Evolutionary conservation across 176 grass and related monocot species (phyloP), one percentile per base, ranked within the genome.

Genomic region (Carex parvula): DNA sequence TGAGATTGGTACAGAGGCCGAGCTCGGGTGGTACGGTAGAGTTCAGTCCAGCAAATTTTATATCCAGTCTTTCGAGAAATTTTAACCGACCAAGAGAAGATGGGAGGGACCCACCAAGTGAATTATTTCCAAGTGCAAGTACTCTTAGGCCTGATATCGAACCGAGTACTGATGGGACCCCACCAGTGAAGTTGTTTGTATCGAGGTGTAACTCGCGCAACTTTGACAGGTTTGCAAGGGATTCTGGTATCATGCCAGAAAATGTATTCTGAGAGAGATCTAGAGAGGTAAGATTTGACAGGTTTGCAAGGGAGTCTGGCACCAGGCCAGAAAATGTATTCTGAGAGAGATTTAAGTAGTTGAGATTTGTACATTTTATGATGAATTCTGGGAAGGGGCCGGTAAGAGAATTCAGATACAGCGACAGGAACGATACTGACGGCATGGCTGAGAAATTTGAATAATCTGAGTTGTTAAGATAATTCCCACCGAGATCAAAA

Each of bases 1-100:
- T 89, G 69, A 97, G 88, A 58, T 86, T 88, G 83, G 78, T 32
- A 70, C 92, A 94, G 30, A 55, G 57, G 53, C 94, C 63, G 53
- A 97, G 89, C 52, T 94, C 92, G 0, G 4, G 70, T 3, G 92
- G 94, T 52, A 94, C 85, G 14, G 84, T 82, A 8, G 94, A 92
- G 1, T 85, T 90, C 78, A 97, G 11, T 35, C 5, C 24, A 1
- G 94, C 55, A 30, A 13, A 41, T 32, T 85, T 88, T 75, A 94
- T 17, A 29, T 92, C 83, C 8, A 97, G 32, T 64, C 22, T 84
- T 69, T 94, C 87, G 3, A 94, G 90, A 9, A 66, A 77, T 4
- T 16, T 58, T 42, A 97, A 89, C 57, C 73, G 84, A 12, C 94
- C 87, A 11, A 97, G 87, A 60, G 88, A 81, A 37, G 89, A 57